phyloP scores from a whole-genome alignment of 2,329 filamentous ascomycete species.

The Magnaporthiopsis poae region DNA sequence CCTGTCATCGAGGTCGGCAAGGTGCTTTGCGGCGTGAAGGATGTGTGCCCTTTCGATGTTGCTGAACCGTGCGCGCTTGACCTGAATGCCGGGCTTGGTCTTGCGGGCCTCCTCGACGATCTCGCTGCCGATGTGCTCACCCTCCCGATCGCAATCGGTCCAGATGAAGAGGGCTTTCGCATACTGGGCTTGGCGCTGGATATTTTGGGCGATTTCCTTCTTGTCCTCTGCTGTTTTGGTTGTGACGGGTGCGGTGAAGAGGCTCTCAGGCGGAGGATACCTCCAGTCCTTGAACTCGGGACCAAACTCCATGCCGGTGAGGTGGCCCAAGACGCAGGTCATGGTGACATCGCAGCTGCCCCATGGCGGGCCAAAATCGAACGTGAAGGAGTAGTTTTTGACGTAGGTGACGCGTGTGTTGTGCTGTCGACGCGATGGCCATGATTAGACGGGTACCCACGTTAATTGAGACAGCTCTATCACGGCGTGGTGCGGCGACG shows the following conservation, averaged over 20 bases:
- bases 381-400: conserved; percentile 90
- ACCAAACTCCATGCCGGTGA: conserved; percentile 71
- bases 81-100: conserved; percentile 62
- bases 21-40: conserved; percentile 66
- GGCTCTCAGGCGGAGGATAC: conserved; percentile 63
- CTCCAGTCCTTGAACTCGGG: conserved; percentile 67
- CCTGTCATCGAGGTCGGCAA: conserved; percentile 69
- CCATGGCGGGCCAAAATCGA: conserved; percentile 73
- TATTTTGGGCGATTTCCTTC: conserved; percentile 72
- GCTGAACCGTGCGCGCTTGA: conserved; percentile 84
- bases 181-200: conserved; percentile 64
- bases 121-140: conserved; percentile 89
- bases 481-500: conserved; percentile 22
- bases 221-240: conserved; percentile 66
- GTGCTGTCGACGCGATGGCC: conserved; percentile 35
- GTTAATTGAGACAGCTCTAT: neutral
- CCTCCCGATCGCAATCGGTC: conserved; percentile 97
- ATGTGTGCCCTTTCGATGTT: conserved; percentile 95
- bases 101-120: conserved; percentile 71
- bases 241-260: conserved; percentile 73
- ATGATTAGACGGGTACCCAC: neutral
- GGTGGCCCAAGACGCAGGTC: conserved; percentile 85
- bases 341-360: conserved; percentile 78
- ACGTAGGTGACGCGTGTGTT: conserved; percentile 65
- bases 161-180: conserved; percentile 80